Conservation (phyloP, 495 filamentous ascomycete species). For the Penicillium samsonianum region DNA sequence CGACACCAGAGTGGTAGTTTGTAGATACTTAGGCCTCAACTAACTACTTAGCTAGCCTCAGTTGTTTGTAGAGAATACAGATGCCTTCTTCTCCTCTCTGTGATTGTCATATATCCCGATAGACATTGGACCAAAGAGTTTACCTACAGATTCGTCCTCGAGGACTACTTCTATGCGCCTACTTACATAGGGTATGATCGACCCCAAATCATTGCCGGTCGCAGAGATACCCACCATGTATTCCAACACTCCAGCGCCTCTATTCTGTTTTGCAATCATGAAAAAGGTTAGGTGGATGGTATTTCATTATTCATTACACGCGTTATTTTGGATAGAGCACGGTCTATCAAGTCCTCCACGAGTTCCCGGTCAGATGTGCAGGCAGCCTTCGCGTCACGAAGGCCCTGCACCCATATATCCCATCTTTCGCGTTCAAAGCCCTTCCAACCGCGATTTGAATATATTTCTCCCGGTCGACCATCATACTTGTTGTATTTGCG, state of each 20-base stretch:
- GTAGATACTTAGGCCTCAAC: neutral
- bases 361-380: neutral
- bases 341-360: neutral
- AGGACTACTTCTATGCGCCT: too few species aligned
- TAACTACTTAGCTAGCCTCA: neutral
- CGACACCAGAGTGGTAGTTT: too few species aligned
- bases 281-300: neutral
- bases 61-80: too few species aligned
- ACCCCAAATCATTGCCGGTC: too few species aligned
- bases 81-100: too few species aligned
- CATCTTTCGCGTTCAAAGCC: slow-evolving; percentile 7
- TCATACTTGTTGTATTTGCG: slow-evolving; percentile 6
- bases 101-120: too few species aligned
- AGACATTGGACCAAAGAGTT: too few species aligned
- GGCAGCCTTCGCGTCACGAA: neutral
- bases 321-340: slow-evolving; percentile 1
- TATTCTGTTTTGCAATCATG: neutral
- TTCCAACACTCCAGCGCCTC: too few species aligned
- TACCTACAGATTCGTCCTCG: too few species aligned
- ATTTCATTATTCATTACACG: neutral
- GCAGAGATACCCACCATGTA: too few species aligned
- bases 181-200: too few species aligned
- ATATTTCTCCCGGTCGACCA: slow-evolving; percentile 1
- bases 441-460: neutral
- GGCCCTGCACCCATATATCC: slow-evolving; percentile 5